Evolutionary conservation across 2,329 filamentous ascomycete species (phyloP).

Genomic region (Aspergillus sojae): DNA sequence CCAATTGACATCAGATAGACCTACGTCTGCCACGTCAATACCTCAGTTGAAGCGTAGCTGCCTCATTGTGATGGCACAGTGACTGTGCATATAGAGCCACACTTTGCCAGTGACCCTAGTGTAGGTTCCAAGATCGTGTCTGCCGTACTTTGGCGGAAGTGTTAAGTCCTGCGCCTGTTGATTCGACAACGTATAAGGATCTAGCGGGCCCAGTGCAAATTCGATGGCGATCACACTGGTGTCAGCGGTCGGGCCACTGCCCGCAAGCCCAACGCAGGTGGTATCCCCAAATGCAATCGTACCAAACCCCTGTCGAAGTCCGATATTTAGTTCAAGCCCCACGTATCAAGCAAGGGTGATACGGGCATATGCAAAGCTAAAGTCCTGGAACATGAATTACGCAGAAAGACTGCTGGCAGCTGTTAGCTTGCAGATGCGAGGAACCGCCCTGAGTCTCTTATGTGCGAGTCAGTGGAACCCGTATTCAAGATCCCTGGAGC

Average conservation of each 20-base stretch:
- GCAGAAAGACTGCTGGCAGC: conserved; percentile 20
- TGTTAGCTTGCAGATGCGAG: conserved; percentile 29
- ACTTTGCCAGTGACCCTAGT: conserved; percentile 1
- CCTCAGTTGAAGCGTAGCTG: conserved; percentile 11
- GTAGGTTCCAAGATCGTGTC: conserved; percentile 3
- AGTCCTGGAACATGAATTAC: conserved; percentile 8
- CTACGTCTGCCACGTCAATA: conserved; percentile 24
- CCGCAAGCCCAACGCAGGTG: neutral
- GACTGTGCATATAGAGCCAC: conserved; percentile 16
- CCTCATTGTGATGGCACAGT: conserved; percentile 19
- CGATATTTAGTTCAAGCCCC: neutral
- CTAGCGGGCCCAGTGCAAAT: neutral
- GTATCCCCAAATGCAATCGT: neutral
- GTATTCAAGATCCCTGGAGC: conserved; percentile 15
- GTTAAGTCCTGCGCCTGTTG: conserved; percentile 5
- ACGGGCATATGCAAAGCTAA: conserved; percentile 10
- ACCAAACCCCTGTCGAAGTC: neutral
- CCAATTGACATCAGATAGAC: conserved; percentile 2
- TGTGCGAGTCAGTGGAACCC: conserved; percentile 14
- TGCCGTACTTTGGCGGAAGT: conserved; percentile 6
- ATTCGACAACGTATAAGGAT: neutral
- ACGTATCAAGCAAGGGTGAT: neutral
- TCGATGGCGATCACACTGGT: conserved; percentile 5
- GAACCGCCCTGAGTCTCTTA: conserved; percentile 21
- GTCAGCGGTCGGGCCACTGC: conserved; percentile 4